Evolutionary conservation across 2,329 filamentous ascomycete species (phyloP), one percentile per base, ranked within the genome.

Genomic region (Xylaria arbuscula): DNA sequence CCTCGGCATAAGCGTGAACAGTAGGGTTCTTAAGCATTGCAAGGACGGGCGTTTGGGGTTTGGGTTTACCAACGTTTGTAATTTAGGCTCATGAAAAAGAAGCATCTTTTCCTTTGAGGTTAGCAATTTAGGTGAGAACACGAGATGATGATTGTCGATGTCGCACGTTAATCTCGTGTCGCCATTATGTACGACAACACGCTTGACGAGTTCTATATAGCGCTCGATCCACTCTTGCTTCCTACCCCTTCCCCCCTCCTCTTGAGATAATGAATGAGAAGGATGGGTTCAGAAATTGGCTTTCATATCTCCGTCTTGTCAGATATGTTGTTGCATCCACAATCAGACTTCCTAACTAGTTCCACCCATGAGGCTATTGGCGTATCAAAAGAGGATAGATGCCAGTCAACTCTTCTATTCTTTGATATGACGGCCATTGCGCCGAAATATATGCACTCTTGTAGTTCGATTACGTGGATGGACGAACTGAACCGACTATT

Each of bases 1-100:
- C 88, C 88, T 62, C 78, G 77, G 62, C 82, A 81, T 75, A 73
- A 82, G 62, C 79, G 80, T 62, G 80, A 83, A 54, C 80, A 78
- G 73, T 68, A 81, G 67, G 74, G 71, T 70, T 69, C 67, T 64
- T 75, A 76, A 73, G 73, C 68, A 75, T 76, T 70, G 70, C 63
- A 70, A 69, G 71, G 72, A 72, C 66, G 58, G 76, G 75, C 72
- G 74, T 77, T 77, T 68, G 72, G 75, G 76, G 72, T 74, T 77
- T 70, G 72, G 74, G 71, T 73, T 76, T 71, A 71, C 70, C 71
- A 68, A 70, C 70, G 63, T 63, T 70, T 77, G 75, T 77, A 76
- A 65, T 72, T 72, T 74, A 76, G 72, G 72, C 62, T 70, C 69
- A 70, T 67, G 72, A 74, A 73, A 28, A 73, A 74, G 48, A 70